These are phyloP conservation scores for Collybiopsis confluens DNA, from an alignment of 768 basidiomycete species.

Conservation along the genomic window DNA sequence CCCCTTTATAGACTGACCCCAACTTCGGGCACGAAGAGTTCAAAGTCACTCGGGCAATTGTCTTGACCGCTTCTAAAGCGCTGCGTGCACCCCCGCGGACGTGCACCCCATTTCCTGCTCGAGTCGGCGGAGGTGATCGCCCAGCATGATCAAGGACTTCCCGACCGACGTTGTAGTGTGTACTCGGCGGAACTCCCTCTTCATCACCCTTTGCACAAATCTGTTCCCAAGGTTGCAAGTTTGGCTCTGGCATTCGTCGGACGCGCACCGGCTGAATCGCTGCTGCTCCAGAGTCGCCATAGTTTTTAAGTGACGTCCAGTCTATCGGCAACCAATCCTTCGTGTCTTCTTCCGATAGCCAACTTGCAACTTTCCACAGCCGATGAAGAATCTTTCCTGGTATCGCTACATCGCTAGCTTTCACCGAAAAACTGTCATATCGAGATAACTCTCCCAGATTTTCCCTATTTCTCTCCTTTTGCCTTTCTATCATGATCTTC, in stretches of 20 bases:
- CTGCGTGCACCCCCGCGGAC: background rate
- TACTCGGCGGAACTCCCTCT: background rate
- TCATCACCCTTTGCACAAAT: background rate
- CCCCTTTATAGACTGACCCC: background rate
- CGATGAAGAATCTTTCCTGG: conserved; percentile 1
- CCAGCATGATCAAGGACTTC: background rate
- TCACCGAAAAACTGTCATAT: no score
- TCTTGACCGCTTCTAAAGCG: background rate
- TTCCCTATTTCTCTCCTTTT: background rate
- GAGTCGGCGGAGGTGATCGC: background rate
- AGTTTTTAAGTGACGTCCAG: background rate
- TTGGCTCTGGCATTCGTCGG: background rate
- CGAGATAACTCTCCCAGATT: no score
- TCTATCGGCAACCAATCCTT: background rate
- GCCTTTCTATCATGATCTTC: background rate
- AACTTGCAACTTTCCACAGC: background rate
- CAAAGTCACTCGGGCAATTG: no score
- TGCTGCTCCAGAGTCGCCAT: background rate
- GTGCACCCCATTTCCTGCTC: background rate
- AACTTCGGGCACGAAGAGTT: no score
- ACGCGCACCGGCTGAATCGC: background rate
- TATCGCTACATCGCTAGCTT: background rate
- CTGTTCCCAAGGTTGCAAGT: background rate
- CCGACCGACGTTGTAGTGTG: background rate
- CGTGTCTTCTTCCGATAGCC: background rate